These are phyloP conservation scores for Ceratopteris richardii DNA, from an alignment of 75 land plant species.

Conservation along the genomic window DNA sequence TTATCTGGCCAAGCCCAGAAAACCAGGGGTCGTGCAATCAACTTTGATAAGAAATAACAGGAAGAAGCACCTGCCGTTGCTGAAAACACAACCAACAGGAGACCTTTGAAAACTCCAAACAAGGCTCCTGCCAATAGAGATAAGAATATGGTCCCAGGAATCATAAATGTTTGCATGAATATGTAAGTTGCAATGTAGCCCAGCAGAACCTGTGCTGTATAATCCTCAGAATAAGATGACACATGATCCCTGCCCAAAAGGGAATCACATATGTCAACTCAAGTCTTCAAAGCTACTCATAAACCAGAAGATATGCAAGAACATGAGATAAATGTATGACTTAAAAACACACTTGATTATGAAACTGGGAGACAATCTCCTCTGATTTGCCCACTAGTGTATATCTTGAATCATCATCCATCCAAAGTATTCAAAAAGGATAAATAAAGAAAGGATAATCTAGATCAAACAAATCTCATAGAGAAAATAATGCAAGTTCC, in stretches of 20 bases:
- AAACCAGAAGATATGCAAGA: no score
- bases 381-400: no score
- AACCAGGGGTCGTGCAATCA: slow-evolving; percentile 75
- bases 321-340: no score
- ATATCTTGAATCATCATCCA: no score
- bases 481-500: no score
- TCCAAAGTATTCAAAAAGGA: no score
- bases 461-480: no score
- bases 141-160: slow-evolving; percentile 89
- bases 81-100: slow-evolving; percentile 59
- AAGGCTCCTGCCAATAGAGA: slow-evolving; percentile 82
- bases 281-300: not conserved
- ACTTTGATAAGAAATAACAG: slow-evolving; percentile 74
- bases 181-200: slow-evolving; percentile 81
- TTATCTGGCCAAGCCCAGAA: slow-evolving; percentile 87
- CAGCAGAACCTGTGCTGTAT: slow-evolving; percentile 59
- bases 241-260: slow-evolving; percentile 54
- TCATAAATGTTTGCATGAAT: slow-evolving; percentile 95
- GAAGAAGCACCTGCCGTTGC: slow-evolving; percentile 79
- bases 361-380: no score
- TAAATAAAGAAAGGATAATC: no score
- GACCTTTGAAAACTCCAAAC: slow-evolving; percentile 67
- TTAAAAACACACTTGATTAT: no score
- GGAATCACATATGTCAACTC: not conserved
- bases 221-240: slow-evolving; percentile 54